Percentiles rank a stretch among this genome's conserved stretches.
phyloP scores from a whole-genome alignment of 2,329 filamentous ascomycete species.

The Tolypocladium inflatum region DNA sequence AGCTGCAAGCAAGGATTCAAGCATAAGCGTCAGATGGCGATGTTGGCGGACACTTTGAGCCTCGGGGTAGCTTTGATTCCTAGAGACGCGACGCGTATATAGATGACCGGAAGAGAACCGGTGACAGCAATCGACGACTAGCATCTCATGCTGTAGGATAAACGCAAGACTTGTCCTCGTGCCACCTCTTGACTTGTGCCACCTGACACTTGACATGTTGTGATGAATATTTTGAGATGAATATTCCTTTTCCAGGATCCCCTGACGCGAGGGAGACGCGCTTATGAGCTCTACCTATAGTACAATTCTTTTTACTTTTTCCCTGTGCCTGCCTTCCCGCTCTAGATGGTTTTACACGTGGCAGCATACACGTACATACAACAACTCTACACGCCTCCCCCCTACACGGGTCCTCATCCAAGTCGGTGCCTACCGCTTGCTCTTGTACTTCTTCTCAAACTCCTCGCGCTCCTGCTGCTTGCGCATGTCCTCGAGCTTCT shows the following conservation, averaged over 20 bases:
- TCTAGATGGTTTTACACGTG: constrained; percentile 8
- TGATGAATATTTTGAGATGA: background rate
- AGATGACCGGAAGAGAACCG: background rate
- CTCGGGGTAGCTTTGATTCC: background rate
- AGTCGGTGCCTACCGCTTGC: constrained; percentile 7
- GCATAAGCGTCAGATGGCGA: background rate
- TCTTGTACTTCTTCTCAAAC: constrained; percentile 32
- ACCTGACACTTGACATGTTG: background rate
- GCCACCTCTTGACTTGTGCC: background rate
- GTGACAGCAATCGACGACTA: background rate
- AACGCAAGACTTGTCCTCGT: background rate
- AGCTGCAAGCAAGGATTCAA: constrained; percentile 3
- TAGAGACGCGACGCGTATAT: background rate
- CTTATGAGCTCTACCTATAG: background rate
- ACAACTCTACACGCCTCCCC: background rate
- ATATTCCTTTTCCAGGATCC: background rate
- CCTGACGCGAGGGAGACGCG: background rate
- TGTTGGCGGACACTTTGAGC: background rate
- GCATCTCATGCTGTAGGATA: background rate
- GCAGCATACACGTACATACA: background rate
- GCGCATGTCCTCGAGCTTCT: constrained; percentile 24
- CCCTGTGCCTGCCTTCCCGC: background rate
- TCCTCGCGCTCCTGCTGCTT: constrained; percentile 25
- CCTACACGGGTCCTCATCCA: background rate
- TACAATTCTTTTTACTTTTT: background rate